Evolutionary conservation across 2,329 filamentous ascomycete species (phyloP).

Genomic region (Neonectria sp.): DNA sequence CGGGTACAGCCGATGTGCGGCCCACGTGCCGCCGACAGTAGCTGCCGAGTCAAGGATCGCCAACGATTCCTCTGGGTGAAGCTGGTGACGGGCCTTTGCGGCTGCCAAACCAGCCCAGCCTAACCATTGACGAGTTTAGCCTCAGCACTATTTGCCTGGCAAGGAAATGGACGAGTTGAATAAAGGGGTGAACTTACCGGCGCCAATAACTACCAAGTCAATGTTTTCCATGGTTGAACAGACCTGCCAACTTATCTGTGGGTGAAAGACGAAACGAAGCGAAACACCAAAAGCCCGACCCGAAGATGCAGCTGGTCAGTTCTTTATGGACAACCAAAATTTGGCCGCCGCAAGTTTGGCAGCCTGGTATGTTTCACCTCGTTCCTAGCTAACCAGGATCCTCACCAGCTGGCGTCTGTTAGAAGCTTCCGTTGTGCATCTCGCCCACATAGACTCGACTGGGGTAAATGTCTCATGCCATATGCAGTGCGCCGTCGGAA

Average conservation of each 20-base stretch:
- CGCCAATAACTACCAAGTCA: slow-evolving; percentile 66
- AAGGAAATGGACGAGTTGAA: not conserved
- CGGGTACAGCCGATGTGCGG: slow-evolving; percentile 75
- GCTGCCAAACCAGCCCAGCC: slow-evolving; percentile 69
- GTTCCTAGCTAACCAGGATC: slow-evolving; percentile 14
- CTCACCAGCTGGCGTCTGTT: slow-evolving; percentile 14
- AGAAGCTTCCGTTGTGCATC: slow-evolving; percentile 3
- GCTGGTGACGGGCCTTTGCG: slow-evolving; percentile 73
- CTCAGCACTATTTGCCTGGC: not conserved
- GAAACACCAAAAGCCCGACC: not conserved
- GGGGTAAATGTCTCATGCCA: slow-evolving; percentile 6
- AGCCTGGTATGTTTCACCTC: slow-evolving; percentile 16
- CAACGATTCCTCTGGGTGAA: slow-evolving; percentile 71
- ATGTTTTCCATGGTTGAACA: slow-evolving; percentile 57
- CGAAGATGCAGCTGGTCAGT: slow-evolving; percentile 16
- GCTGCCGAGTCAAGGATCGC: slow-evolving; percentile 70
- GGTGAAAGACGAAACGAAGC: not conserved
- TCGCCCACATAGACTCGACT: not conserved
- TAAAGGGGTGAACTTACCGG: slow-evolving; percentile 59
- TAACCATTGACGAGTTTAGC: slow-evolving; percentile 28
- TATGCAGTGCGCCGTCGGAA: not conserved
- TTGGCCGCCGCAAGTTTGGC: not conserved
- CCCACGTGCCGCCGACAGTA: slow-evolving; percentile 79
- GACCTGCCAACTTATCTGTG: not conserved
- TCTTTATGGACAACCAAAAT: slow-evolving; percentile 25